Evolutionary conservation across 768 basidiomycete genomes (phyloP).

Genomic region (Suillus paluster): DNA sequence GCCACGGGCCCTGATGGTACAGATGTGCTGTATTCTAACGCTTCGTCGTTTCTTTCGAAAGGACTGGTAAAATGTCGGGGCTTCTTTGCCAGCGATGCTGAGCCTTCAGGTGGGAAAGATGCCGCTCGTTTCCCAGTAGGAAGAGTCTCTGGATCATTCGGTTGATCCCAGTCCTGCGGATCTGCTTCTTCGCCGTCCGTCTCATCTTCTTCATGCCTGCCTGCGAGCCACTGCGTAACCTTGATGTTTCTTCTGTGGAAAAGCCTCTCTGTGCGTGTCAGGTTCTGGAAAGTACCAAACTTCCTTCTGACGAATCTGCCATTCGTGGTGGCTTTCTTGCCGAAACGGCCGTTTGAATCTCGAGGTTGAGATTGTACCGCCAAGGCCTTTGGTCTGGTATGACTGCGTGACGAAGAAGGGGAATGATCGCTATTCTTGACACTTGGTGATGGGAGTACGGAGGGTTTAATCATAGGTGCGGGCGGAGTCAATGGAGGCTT

Average conservation of each 20-base stretch:
- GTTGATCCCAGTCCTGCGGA: constrained; percentile 17
- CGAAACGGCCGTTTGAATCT: constrained; percentile 67
- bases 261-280: constrained; percentile 45
- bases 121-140: constrained; percentile 29
- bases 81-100: constrained; percentile 32
- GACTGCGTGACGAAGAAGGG: constrained; percentile 28
- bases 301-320: constrained; percentile 47
- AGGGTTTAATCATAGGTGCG: constrained; percentile 16
- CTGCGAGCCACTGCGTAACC: constrained; percentile 40
- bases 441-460: constrained; percentile 23
- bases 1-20: constrained; percentile 28
- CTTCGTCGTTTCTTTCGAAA: constrained; percentile 31
- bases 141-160: constrained; percentile 16
- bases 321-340: constrained; percentile 58
- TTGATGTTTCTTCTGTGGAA: constrained; percentile 45
- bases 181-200: constrained; percentile 24
- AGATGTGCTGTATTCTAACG: constrained; percentile 25
- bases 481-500: constrained; percentile 16
- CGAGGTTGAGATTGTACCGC: constrained; percentile 60
- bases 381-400: constrained; percentile 45
- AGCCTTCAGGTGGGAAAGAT: constrained; percentile 25
- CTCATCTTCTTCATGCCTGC: constrained; percentile 17
- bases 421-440: constrained; percentile 24
- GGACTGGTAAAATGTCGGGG: constrained; percentile 21
- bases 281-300: constrained; percentile 21